Base-by-base conservation (phyloP, 2,329 filamentous ascomycete species). In the Ambrosiella xylebori region DNA sequence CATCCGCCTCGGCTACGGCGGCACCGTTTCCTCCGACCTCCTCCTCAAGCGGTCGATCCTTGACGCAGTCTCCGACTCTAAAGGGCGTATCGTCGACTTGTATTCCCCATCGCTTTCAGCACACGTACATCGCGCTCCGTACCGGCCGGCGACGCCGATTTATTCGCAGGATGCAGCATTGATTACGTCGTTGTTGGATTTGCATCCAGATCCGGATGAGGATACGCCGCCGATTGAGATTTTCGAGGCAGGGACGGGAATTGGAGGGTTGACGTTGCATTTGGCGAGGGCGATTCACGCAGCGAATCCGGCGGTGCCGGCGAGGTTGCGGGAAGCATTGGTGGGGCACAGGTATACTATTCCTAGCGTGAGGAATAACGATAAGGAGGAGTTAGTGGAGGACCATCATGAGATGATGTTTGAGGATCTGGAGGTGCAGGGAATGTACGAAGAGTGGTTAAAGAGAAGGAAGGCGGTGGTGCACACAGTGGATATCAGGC, bases 221-320 rank as follows among this genome's bases (percentile, higher is more conserved):
- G 69, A 27, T 67, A 68, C 17, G 60, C 68, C 72, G 7, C 78
- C 76, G 0, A 68, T 90, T 11, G 85, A 91, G 66, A 86, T 93
- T 50, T 81, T 93, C 56, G 88, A 93, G 69, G 86, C 86, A 52
- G 87, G 88, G 13, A 93, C 87, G 2, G 88, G 87, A n/a, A 86
- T 90, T 73, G 88, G 87, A 59, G 82, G 84, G 39, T 70, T 93
- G 59, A 91, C 86, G 0, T 69, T 93, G 3, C 80, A 90, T 65
- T 74, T 93, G 19, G 82, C 86, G 37, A 78, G 85, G 56, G 85
- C 86, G 2, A 79, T 93, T 51, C 84, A 90, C 66, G 86, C 79
- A 50, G 84, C 81, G 15, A 90, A 90, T 65, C 71, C 78, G 1
- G 69, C 73, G 6, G 56, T 71, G 2, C 70, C 76, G 5, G 74